Evolutionary conservation across 768 basidiomycete species (phyloP).

Genomic region (Auricularia cornea): DNA sequence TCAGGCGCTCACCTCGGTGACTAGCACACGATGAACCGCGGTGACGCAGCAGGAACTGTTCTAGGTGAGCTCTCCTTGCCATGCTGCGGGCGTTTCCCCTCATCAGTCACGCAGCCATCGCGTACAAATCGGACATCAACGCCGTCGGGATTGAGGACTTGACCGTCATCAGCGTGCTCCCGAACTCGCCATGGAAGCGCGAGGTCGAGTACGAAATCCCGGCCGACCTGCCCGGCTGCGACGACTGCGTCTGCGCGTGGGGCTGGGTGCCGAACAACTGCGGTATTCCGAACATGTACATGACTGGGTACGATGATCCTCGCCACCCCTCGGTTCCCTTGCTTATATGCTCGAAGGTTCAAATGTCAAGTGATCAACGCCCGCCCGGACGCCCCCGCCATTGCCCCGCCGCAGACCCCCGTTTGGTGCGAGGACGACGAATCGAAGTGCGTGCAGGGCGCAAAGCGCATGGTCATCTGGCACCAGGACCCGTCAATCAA

Average conservation of each 20-base stretch:
- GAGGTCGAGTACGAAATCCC: slow-evolving; percentile 3
- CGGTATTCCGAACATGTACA: slow-evolving; percentile 6
- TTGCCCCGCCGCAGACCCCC: not conserved
- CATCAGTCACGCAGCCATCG: not conserved
- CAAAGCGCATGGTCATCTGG: slow-evolving; percentile 3
- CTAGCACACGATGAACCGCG: not conserved
- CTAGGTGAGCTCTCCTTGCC: not conserved
- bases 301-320: slow-evolving; percentile 1
- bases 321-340: too few relatives aligned
- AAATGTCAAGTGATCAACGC: slow-evolving; percentile 1
- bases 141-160: not conserved
- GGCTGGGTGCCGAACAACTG: not conserved
- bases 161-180: not conserved
- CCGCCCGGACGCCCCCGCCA: not conserved
- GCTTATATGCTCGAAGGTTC: not conserved
- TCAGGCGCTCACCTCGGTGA: not conserved
- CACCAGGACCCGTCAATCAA: not conserved
- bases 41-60: not conserved
- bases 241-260: slow-evolving; percentile 5
- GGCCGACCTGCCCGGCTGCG: slow-evolving; percentile 5
- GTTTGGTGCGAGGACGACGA: slow-evolving; percentile 3
- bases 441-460: not conserved
- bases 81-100: not conserved
- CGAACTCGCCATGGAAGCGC: slow-evolving; percentile 5
- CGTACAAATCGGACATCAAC: not conserved